A percentile compares a stretch with the other conserved stretches of the same genome.
Conservation (phyloP, 1,139 yeast genomes). For the Yamadazyma atmosphaerica region DNA sequence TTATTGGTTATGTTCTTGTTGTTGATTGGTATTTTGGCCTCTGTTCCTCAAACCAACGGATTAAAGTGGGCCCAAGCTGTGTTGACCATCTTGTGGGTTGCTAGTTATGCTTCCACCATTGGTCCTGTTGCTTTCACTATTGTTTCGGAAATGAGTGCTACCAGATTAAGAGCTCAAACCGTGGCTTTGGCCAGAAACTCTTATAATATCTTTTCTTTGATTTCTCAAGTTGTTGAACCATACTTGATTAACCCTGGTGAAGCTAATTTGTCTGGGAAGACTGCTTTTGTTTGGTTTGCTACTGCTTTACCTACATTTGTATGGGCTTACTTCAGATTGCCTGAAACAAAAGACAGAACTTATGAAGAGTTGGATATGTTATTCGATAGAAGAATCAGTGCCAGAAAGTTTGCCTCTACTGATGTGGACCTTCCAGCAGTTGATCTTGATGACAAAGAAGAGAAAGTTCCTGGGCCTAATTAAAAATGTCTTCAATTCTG, state of each 20-base stretch:
- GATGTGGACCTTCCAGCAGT: slow-evolving; percentile 12
- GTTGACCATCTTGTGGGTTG: slow-evolving; percentile 25
- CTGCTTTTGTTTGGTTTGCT: slow-evolving; percentile 42
- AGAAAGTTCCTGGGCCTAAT: not conserved
- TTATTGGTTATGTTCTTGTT: slow-evolving; percentile 34
- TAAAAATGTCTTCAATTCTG: not conserved
- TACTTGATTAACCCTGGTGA: slow-evolving; percentile 25
- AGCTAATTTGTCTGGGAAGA: slow-evolving; percentile 25
- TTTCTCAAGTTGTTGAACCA: slow-evolving; percentile 25
- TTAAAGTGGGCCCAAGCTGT: slow-evolving; percentile 26
- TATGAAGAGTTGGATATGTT: slow-evolving; percentile 26
- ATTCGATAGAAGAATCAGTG: slow-evolving; percentile 21
- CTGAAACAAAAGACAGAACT: slow-evolving; percentile 24
- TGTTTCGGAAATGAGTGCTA: slow-evolving; percentile 24
- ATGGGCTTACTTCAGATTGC: slow-evolving; percentile 25
- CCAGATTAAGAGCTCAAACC: slow-evolving; percentile 26
- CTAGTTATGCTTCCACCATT: slow-evolving; percentile 23
- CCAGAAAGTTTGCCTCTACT: slow-evolving; percentile 19
- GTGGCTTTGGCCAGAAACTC: slow-evolving; percentile 26
- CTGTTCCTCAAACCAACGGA: slow-evolving; percentile 18
- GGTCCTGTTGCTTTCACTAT: slow-evolving; percentile 28
- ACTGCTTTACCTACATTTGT: slow-evolving; percentile 27
- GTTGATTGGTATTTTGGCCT: slow-evolving; percentile 42
- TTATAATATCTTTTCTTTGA: slow-evolving; percentile 21
- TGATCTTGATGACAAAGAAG: slow-evolving; percentile 6